Percentiles rank a stretch among this genome's conserved stretches.
These are phyloP conservation scores for Xerocomus nothofagi DNA, from an alignment of 1,284 basidiomycete species.

Conservation along the genomic window DNA sequence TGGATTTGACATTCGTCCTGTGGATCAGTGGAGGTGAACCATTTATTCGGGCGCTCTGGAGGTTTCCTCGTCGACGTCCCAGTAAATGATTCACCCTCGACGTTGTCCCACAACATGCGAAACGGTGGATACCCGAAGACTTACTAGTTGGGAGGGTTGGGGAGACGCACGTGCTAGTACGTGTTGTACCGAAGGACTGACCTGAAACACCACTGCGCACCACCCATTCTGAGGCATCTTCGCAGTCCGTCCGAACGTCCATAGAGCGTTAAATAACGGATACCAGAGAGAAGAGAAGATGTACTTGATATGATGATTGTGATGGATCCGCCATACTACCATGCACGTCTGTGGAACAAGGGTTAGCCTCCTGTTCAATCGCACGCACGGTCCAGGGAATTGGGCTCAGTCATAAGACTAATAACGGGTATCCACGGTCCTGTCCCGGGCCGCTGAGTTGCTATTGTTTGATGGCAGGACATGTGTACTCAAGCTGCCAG, in stretches of 20 bases:
- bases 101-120: background rate
- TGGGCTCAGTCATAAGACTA: background rate
- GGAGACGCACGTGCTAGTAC: background rate
- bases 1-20: background rate
- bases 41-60: background rate
- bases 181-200: background rate
- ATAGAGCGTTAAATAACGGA: background rate
- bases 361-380: constrained; percentile 6
- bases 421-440: background rate
- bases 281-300: background rate
- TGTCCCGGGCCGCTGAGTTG: background rate
- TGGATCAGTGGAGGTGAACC: background rate
- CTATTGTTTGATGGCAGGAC: background rate
- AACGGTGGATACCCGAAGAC: background rate
- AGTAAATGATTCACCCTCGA: too few relatives aligned
- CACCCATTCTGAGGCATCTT: background rate
- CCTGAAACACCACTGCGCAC: background rate
- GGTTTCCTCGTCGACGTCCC: too few relatives aligned
- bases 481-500: too few relatives aligned
- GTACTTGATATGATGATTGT: constrained; percentile 1
- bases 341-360: constrained; percentile 4
- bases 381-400: background rate
- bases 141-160: background rate
- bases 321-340: constrained; percentile 3
- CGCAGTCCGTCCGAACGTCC: background rate